phyloP scores from a whole-genome alignment of 2,329 filamentous ascomycete species.

The Aspergillus tubingensis region DNA sequence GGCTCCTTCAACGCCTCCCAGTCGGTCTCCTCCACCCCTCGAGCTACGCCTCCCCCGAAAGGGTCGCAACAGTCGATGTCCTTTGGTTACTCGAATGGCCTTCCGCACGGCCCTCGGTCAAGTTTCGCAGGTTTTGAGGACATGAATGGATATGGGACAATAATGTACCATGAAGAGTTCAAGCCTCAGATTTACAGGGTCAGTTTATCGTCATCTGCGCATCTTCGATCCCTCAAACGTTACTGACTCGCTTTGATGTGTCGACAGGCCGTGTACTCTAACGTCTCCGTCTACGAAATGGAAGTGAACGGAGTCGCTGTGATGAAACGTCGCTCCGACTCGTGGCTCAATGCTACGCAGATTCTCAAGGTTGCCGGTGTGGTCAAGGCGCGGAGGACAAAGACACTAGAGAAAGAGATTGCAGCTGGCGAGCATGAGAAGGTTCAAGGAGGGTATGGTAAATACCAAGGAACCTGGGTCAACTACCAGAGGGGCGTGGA shows the following conservation, averaged over 20 bases:
- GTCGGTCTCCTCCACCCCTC: conserved; percentile 48
- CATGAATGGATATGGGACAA: conserved; percentile 42
- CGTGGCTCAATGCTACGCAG: conserved; percentile 97
- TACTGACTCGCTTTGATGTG: conserved; percentile 16
- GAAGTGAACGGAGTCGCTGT: conserved; percentile 90
- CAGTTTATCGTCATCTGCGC: conserved; percentile 18
- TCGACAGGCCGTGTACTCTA: conserved; percentile 80
- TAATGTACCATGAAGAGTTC: conserved; percentile 42
- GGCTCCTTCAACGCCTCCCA: conserved; percentile 48
- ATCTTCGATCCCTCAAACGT: not conserved
- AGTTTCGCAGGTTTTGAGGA: conserved; percentile 45
- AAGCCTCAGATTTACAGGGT: conserved; percentile 53
- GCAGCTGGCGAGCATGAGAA: conserved; percentile 96
- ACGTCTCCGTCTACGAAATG: conserved; percentile 97
- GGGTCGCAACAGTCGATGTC: conserved; percentile 48
- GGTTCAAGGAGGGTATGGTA: conserved; percentile 96
- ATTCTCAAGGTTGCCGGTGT: conserved; percentile 97
- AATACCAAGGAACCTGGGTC: conserved; percentile 99
- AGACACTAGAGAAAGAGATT: conserved; percentile 97
- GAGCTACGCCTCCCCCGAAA: conserved; percentile 47
- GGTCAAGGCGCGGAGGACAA: conserved; percentile 95
- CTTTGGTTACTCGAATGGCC: conserved; percentile 42
- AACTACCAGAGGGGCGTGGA: conserved; percentile 88
- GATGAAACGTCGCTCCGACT: conserved; percentile 92
- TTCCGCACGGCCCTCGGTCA: conserved; percentile 33